These are phyloP conservation scores for Trichocladium uniseriatum DNA, from an alignment of 495 filamentous ascomycete genomes.

Conservation along the genomic window DNA sequence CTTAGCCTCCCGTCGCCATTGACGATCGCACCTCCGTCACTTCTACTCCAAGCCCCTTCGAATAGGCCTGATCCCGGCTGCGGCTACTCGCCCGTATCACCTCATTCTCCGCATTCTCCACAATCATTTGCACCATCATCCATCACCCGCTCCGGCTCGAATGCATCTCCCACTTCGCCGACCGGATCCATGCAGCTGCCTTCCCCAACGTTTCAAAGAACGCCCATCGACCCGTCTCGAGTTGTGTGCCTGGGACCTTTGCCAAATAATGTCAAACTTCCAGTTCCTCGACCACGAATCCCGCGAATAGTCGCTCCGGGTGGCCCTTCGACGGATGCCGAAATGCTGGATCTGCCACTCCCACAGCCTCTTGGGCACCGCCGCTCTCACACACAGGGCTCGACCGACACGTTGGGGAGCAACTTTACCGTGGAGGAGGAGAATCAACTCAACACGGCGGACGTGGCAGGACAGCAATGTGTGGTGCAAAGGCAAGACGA, in stretches of 20 bases:
- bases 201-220: conserved; percentile 32
- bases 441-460: conserved; percentile 12
- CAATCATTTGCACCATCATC: conserved; percentile 26
- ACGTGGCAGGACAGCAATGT: conserved; percentile 7
- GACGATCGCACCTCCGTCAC: conserved; percentile 25
- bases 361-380: conserved; percentile 14
- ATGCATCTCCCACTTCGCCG: conserved; percentile 24
- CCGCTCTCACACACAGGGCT: conserved; percentile 17
- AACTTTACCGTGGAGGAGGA: conserved; percentile 45
- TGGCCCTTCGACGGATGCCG: conserved; percentile 12
- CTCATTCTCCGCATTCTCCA: conserved; percentile 19
- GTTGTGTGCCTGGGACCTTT: conserved; percentile 44
- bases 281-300: conserved; percentile 27
- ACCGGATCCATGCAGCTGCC: conserved; percentile 22
- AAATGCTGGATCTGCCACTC: conserved; percentile 1
- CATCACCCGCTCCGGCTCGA: conserved; percentile 28
- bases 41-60: conserved; percentile 9
- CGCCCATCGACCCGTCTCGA: conserved; percentile 40
- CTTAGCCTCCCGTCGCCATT: conserved; percentile 34
- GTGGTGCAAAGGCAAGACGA: not conserved
- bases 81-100: conserved; percentile 31
- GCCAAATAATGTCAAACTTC: conserved; percentile 41
- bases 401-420: conserved; percentile 41
- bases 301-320: conserved; percentile 30
- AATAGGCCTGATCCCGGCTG: conserved; percentile 19